Evolutionary conservation across 148 eudicot species (phyloP).

Genomic region (Spergularia marina): DNA sequence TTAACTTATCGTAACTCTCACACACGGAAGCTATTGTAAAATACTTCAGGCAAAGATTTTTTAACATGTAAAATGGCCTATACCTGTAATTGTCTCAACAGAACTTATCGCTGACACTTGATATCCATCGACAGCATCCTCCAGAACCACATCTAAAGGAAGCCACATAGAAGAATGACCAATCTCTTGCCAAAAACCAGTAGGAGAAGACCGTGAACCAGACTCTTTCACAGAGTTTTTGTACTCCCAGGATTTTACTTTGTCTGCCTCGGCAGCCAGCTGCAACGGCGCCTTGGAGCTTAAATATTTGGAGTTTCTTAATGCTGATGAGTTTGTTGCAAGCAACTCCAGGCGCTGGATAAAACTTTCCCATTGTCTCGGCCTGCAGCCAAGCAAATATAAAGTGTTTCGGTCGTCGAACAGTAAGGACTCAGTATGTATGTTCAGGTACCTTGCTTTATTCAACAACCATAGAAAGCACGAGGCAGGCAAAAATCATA

Average conservation of each 20-base stretch:
- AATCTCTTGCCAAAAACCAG: slow-evolving; percentile 55
- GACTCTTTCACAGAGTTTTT: slow-evolving; percentile 41
- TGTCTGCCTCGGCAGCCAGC: slow-evolving; percentile 44
- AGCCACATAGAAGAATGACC: slow-evolving; percentile 80
- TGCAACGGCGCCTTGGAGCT: slow-evolving; percentile 48
- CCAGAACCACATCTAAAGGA: slow-evolving; percentile 82
- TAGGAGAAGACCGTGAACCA: slow-evolving; percentile 46
- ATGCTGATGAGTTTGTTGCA: slow-evolving; percentile 50
- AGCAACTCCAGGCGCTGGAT: slow-evolving; percentile 61
- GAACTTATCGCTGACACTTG: slow-evolving; percentile 84
- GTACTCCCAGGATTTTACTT: slow-evolving; percentile 30
- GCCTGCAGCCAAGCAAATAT: slow-evolving; percentile 38
- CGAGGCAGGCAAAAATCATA: slow-evolving; percentile 4
- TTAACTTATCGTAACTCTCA: slow-evolving; percentile 10
- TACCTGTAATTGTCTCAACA: slow-evolving; percentile 81
- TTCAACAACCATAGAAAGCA: not conserved
- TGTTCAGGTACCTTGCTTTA: not conserved
- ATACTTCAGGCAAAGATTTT: slow-evolving; percentile 2
- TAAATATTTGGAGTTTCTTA: slow-evolving; percentile 47
- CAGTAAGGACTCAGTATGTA: not conserved
- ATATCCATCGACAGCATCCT: slow-evolving; percentile 84
- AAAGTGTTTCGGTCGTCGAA: slow-evolving; percentile 5
- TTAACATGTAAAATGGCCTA: slow-evolving; percentile 5
- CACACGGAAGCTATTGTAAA: not conserved
- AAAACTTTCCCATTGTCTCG: slow-evolving; percentile 60